Evolutionary conservation across 306 rosid genomes (phyloP).

Genomic region (Sicyos edulis): DNA sequence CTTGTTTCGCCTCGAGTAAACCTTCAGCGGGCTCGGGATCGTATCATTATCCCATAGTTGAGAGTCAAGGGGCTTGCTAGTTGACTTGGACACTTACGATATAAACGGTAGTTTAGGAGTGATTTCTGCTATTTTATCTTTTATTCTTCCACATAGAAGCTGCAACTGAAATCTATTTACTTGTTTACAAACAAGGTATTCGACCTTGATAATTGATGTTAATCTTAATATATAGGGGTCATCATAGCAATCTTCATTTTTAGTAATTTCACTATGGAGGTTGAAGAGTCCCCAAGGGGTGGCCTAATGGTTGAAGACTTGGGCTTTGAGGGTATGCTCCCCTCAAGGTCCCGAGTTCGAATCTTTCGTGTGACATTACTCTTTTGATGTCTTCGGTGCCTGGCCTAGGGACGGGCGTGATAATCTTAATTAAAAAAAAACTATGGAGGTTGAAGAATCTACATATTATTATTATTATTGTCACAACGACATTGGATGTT

Average conservation of each 20-base stretch:
- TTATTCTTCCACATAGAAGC: slow-evolving; percentile 2
- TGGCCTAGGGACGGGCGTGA: too few relatives aligned
- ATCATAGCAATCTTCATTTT: slow-evolving; percentile 3
- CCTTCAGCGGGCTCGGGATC: too few relatives aligned
- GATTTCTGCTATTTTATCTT: background rate
- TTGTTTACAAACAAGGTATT: background rate
- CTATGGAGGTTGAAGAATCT: background rate
- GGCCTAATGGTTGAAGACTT: too few relatives aligned
- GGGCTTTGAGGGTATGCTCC: too few relatives aligned
- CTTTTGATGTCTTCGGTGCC: too few relatives aligned
- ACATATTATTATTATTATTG: background rate
- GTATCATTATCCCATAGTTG: too few relatives aligned
- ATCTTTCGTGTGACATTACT: too few relatives aligned
- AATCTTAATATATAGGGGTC: background rate
- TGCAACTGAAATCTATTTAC: background rate
- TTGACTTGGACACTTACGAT: too few relatives aligned
- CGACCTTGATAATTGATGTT: background rate
- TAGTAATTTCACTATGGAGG: background rate
- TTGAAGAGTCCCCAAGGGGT: background rate
- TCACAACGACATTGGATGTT: background rate
- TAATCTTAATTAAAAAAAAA: too few relatives aligned
- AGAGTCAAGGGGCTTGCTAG: too few relatives aligned
- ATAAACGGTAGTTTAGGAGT: background rate
- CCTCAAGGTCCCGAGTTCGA: too few relatives aligned
- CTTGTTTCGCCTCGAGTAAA: too few relatives aligned